These are phyloP conservation scores for Colletotrichum karsti DNA, from an alignment of 2,329 filamentous ascomycete genomes.

Conservation along the genomic window DNA sequence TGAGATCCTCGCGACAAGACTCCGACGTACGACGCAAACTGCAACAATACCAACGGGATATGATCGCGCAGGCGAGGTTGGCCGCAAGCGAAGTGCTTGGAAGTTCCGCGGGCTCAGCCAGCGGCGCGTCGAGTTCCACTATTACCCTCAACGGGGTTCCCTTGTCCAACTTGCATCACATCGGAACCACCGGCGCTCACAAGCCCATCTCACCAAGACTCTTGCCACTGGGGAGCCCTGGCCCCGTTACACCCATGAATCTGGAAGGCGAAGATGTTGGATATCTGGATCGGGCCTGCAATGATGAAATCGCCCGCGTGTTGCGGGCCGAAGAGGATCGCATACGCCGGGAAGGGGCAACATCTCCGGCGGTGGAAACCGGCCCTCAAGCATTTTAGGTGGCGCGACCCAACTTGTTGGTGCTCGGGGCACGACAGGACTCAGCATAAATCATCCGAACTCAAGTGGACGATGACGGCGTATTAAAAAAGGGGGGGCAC, in stretches of 20 bases:
- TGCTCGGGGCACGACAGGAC: neutral
- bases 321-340: constrained; percentile 40
- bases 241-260: constrained; percentile 70
- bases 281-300: constrained; percentile 44
- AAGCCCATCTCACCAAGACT: constrained; percentile 61
- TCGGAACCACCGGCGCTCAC: constrained; percentile 46
- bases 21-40: constrained; percentile 60
- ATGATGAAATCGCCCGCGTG: constrained; percentile 31
- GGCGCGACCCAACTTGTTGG: neutral
- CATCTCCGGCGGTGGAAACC: constrained; percentile 41
- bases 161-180: constrained; percentile 45
- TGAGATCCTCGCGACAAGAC: constrained; percentile 44
- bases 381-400: constrained; percentile 39
- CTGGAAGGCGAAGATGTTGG: constrained; percentile 51
- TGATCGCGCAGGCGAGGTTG: constrained; percentile 65
- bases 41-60: constrained; percentile 68
- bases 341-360: constrained; percentile 39
- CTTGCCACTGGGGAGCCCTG: constrained; percentile 63
- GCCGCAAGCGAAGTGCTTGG: constrained; percentile 46
- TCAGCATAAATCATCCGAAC: neutral
- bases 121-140: constrained; percentile 35
- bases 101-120: constrained; percentile 34
- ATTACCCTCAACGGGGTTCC: constrained; percentile 44
- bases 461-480: neutral
- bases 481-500: neutral